phyloP scores from a whole-genome alignment of 805 yeast species.

The Saturnispora dispora region DNA sequence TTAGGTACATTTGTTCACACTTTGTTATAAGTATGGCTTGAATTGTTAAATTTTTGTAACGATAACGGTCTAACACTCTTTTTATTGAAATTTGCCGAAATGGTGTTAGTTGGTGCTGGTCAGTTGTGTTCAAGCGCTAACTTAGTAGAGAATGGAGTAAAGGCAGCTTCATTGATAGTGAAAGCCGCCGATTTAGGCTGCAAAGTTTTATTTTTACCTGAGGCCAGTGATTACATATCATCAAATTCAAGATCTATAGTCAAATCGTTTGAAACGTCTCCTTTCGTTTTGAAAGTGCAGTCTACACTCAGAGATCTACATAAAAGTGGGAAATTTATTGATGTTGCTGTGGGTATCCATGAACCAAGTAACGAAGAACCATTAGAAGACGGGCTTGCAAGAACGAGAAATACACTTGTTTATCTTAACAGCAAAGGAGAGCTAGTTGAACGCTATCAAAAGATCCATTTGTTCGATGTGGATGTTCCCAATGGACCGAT shows the following conservation, averaged over 20 bases:
- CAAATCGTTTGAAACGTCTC: conserved; percentile 31
- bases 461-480: conserved; percentile 85
- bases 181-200: conserved; percentile 56
- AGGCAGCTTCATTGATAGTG: conserved; percentile 51
- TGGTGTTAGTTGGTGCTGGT: conserved; percentile 65
- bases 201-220: conserved; percentile 75
- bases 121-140: conserved; percentile 73
- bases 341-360: conserved; percentile 82
- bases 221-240: conserved; percentile 86
- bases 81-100: background rate
- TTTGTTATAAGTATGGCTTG: background rate
- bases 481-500: conserved; percentile 76
- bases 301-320: conserved; percentile 36
- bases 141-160: conserved; percentile 47
- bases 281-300: conserved; percentile 37
- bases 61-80: background rate
- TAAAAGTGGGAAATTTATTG: conserved; percentile 34
- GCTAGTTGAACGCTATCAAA: conserved; percentile 64
- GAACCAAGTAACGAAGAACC: conserved; percentile 46
- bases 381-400: conserved; percentile 19
- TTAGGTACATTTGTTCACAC: background rate
- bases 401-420: conserved; percentile 64
- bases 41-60: background rate
- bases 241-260: conserved; percentile 55
- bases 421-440: conserved; percentile 63